Evolutionary conservation across 1,139 yeast genomes (phyloP), one percentile per base, ranked within the genome.

Genomic region (Taphrina wiesneri): DNA sequence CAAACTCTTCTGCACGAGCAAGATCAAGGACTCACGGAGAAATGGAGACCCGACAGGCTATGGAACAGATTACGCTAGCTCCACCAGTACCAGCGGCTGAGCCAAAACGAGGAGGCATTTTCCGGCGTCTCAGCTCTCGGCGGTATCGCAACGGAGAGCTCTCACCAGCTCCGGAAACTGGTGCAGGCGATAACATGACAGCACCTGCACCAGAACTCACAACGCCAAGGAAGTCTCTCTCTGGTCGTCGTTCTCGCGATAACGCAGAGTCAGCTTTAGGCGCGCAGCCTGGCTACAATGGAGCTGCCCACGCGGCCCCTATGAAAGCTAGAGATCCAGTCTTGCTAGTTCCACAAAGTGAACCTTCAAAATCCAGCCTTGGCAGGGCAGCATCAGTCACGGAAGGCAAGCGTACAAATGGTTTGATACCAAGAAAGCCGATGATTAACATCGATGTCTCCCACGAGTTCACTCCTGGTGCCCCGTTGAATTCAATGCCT

Each of bases 11-110:
- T 13, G 34, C 67, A 11, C 59, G 68, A 4, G 59, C 68, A 13
- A 53, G 68, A 15, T 46, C 67, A 26, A 52, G 67, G 13, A 63
- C 67, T 11, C 63, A 63, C 41, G 67, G 66, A 13, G 68, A 66
- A 34, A 56, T 49, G 52, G 68, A 63, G 49, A 62, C 64, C 7
- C 23, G 39, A 7, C 30, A 53, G 19, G 53, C 57, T 1, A 45
- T 66, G 49, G 54, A 51, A 23, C n/a, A 56, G 15, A 49, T 65
- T 23, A 17, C 63, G n/a, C 47, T 60, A 13, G 53, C 59, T 6
- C 65, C 65, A 9, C 43, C 61, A 21, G 54, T 52, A n/a, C 65
- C 52, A 3, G 32, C 30, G 1, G 46, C 21, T n/a, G 61, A 65
- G 61, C 46, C 54, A 6, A 65, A 65, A 21, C 17, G 34, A 17